Evolutionary conservation across 2,329 filamentous ascomycete species (phyloP).

Genomic region (Westerdykella ornata): DNA sequence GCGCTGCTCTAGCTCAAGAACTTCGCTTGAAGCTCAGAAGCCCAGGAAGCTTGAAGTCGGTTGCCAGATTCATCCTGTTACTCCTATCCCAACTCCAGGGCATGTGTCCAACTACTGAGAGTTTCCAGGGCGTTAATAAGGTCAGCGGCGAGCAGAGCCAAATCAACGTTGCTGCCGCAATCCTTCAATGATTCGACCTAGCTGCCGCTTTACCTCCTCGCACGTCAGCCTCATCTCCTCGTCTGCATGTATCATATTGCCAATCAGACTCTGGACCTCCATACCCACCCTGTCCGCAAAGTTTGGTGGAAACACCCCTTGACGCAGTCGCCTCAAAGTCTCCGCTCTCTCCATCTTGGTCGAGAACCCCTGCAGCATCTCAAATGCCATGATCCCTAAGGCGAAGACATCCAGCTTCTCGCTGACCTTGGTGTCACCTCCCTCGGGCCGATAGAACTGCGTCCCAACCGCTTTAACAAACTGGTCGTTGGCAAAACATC

Average conservation of each 20-base stretch:
- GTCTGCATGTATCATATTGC: slow-evolving; percentile 28
- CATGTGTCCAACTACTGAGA: too few species aligned
- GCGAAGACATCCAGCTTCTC: slow-evolving; percentile 57
- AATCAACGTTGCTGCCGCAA: slow-evolving; percentile 3
- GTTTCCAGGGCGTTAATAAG: too few species aligned
- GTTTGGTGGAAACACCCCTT: slow-evolving; percentile 23
- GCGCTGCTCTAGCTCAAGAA: too few species aligned
- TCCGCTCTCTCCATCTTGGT: slow-evolving; percentile 37
- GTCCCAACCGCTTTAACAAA: slow-evolving; percentile 50
- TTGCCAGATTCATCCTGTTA: too few species aligned
- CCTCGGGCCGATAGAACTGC: slow-evolving; percentile 54
- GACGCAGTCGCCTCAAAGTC: slow-evolving; percentile 30
- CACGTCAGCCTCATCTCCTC: slow-evolving; percentile 26
- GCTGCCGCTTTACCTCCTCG: slow-evolving; percentile 22
- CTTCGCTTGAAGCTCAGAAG: too few species aligned
- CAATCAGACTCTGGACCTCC: slow-evolving; percentile 21
- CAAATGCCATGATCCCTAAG: slow-evolving; percentile 56
- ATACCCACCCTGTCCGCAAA: slow-evolving; percentile 18
- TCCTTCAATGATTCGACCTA: slow-evolving; percentile 15
- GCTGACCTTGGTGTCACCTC: slow-evolving; percentile 27
- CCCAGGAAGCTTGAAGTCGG: too few species aligned
- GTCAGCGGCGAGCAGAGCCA: not conserved
- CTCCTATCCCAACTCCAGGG: too few species aligned
- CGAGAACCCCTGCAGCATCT: slow-evolving; percentile 51
- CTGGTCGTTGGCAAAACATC: slow-evolving; percentile 11